Base-by-base conservation (phyloP, 2,329 filamentous ascomycete genomes). In the Exutisphaerella laricina region DNA sequence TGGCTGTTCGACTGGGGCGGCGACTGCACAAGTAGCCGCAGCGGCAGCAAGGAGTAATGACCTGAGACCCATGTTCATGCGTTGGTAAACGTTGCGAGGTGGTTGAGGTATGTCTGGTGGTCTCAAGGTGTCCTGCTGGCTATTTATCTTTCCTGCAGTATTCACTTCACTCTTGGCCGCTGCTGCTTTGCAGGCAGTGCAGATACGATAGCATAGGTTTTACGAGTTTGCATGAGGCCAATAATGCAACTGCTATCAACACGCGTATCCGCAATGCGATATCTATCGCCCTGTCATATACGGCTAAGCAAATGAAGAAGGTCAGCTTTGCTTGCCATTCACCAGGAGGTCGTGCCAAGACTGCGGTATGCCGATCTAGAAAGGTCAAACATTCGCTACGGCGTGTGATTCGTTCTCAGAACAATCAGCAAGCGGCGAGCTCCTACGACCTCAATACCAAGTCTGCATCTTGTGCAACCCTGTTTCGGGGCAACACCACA, bases 11-110 rank as follows among this genome's bases (percentile, higher is more conserved):
- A 52, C 34, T 12, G 58, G 57, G 2, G 56, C 56, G 16, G 58
- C 57, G 9, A 58, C 7, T 14, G 46, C 50, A 10, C 40, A 32
- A 30, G 43, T 51, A 7, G 51, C 49, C 2, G 50, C 51, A 21
- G 51, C 39, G 26, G 58, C 43, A 29, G 55, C 43, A 30, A 51
- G 13, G 22, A 56, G 29, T 29, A 46, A 28, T 23, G 50, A 39
- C 20, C 41, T 55, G 43, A 55, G 22, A 23, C 43, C 47, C 55
- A 58, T 58, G 2, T 32, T 53, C 33, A 28, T n/a, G n/a, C n/a
- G n/a, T n/a, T n/a, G n/a, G n/a, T n/a, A n/a, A n/a, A n/a, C n/a
- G n/a, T n/a, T n/a, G n/a, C n/a, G n/a, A n/a, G n/a, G n/a, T n/a
- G n/a, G n/a, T n/a, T n/a, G n/a, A n/a, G n/a, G n/a, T n/a, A n/a